phyloP scores from a whole-genome alignment of 2,329 filamentous ascomycete genomes.

The Eutypa lata region DNA sequence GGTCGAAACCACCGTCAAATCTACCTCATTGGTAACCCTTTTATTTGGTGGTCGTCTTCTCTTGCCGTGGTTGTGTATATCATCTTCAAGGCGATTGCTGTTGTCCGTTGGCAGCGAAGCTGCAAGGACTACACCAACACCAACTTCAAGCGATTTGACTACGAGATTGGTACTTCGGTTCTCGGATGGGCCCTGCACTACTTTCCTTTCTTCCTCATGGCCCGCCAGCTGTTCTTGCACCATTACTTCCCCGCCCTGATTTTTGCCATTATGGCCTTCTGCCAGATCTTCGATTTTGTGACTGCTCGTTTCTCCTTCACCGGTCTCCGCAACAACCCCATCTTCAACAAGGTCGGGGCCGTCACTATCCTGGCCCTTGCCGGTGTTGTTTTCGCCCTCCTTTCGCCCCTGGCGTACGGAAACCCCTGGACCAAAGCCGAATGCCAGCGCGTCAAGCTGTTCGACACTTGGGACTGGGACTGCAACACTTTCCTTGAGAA shows the following conservation, averaged over 20 bases:
- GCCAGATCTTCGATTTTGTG: slow-evolving; percentile 83
- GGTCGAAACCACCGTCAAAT: slow-evolving; percentile 90
- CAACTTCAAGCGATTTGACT: slow-evolving; percentile 95
- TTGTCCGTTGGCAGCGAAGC: slow-evolving; percentile 92
- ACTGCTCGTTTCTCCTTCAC: slow-evolving; percentile 69
- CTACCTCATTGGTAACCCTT: slow-evolving; percentile 90
- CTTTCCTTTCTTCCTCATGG: slow-evolving; percentile 98
- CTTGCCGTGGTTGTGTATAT: slow-evolving; percentile 73
- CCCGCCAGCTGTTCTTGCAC: slow-evolving; percentile 95
- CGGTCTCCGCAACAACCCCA: slow-evolving; percentile 65
- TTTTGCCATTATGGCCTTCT: slow-evolving; percentile 86
- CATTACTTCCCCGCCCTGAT: slow-evolving; percentile 98
- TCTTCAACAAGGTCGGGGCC: slow-evolving; percentile 72
- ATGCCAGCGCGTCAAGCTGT: slow-evolving; percentile 83
- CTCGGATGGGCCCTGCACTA: slow-evolving; percentile 97
- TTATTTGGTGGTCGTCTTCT: slow-evolving; percentile 92
- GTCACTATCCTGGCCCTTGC: slow-evolving; percentile 71
- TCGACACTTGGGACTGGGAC: slow-evolving; percentile 93
- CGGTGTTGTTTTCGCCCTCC: slow-evolving; percentile 76
- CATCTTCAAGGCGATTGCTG: slow-evolving; percentile 80
- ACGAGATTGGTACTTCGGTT: slow-evolving; percentile 86
- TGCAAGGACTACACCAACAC: slow-evolving; percentile 79
- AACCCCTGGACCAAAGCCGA: slow-evolving; percentile 89
- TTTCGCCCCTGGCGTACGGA: slow-evolving; percentile 86
- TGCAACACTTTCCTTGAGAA: slow-evolving; percentile 88